Base-by-base conservation (phyloP, 495 filamentous ascomycete species). In the Trichocladium antarcticum region DNA sequence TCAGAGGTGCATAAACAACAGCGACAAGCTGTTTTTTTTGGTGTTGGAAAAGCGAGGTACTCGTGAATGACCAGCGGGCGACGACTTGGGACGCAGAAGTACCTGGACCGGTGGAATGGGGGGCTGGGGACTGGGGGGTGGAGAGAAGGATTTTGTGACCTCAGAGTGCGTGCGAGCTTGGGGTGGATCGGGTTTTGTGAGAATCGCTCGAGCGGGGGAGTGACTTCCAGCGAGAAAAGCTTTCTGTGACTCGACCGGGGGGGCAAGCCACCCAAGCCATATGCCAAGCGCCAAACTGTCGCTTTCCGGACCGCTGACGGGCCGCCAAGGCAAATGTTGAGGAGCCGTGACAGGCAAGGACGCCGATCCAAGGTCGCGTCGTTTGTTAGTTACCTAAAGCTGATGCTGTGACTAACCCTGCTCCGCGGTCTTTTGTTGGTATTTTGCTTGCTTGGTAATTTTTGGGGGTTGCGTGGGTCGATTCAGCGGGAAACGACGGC, bases 51-150 rank as follows among this genome's bases (percentile, higher is more conserved):
- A 45, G 51, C 47, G 46, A 44, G 50, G 51, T 59, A 61, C 53
- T 45, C 53, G 52, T 12, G 39, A 57, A 54, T 60, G 58, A 64
- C 56, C 52, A 50, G 51, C 50, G 39, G 34, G 46, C 50, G 53
- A 57, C 24, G 49, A 57, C 57, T 50, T 50, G 47, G 57, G 55
- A 36, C 45, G 55, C 50, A 46, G 47, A 62, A 57, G 61, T 61
- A 61, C 58, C 58, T 59, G 37, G 46, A 56, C 45, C 9, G 50
- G 34, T 29, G 35, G 47, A 54, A 49, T 39, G 51, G 50, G 50
- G 45, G 49, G 47, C 48, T 54, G 55, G 53, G 46, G 45, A 45
- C 45, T 37, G 46, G 37, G 38, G 47, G 40, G 57, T 47, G 34
- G 58, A 50, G 46, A 46, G 49, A 49, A 47, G 45, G 49, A 37